Evolutionary conservation across 495 filamentous ascomycete genomes (phyloP).

Genomic region (Hyphodiscus hymeniophilus): DNA sequence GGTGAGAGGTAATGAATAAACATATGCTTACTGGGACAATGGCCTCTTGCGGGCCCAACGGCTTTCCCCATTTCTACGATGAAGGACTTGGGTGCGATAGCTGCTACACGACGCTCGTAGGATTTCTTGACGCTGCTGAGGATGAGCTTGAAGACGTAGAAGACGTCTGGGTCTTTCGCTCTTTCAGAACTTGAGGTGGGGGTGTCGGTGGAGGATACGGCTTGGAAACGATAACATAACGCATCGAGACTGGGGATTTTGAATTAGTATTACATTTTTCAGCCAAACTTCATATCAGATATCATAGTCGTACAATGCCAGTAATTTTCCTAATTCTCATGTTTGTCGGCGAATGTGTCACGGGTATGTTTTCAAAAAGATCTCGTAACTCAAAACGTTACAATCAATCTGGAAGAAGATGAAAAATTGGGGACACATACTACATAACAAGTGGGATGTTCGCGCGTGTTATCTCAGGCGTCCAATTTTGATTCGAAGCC

Average conservation of each 20-base stretch:
- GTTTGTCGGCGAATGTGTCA: too few species aligned
- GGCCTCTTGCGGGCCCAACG: constrained; percentile 6
- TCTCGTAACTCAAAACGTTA: too few species aligned
- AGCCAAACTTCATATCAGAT: too few species aligned
- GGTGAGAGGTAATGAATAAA: too few species aligned
- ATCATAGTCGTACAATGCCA: too few species aligned
- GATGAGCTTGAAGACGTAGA: constrained; percentile 14
- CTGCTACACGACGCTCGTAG: constrained; percentile 11
- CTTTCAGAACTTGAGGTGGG: not conserved
- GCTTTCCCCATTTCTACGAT: constrained; percentile 4
- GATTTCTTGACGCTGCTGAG: constrained; percentile 16
- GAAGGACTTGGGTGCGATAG: constrained; percentile 6
- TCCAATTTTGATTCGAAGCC: constrained; percentile 21
- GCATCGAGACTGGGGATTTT: too few species aligned
- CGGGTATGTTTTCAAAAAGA: too few species aligned
- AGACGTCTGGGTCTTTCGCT: constrained; percentile 6
- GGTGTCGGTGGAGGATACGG: constrained; percentile 1
- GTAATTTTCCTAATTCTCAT: too few species aligned
- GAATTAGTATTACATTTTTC: too few species aligned
- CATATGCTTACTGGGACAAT: too few species aligned
- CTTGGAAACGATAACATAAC: constrained; percentile 16
- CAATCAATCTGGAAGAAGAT: too few species aligned
- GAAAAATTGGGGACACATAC: too few species aligned
- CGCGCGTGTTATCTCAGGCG: constrained; percentile 7
- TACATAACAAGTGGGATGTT: constrained; percentile 17